Evolutionary conservation across 768 basidiomycete species (phyloP), one percentile per base, ranked within the genome.

Genomic region (Mycena capillaripes): DNA sequence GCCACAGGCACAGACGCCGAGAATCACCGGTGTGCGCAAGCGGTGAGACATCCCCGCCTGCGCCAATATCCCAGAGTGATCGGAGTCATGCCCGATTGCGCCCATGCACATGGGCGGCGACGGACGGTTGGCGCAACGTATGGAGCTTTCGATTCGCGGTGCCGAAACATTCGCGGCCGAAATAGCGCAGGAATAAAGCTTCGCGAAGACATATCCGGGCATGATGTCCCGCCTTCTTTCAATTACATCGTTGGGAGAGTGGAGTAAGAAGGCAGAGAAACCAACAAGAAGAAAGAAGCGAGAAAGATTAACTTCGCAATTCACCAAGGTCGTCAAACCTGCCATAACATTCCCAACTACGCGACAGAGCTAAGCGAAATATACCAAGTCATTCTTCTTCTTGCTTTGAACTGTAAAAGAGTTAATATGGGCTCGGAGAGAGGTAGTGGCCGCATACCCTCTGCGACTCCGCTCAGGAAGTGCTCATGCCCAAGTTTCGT

Each of bases 311-410:
- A 46, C 44, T 58, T 57, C 27, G 29, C 25, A 34, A 44, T 16
- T 21, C 36, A 36, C 53, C 52, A 32, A 65, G 36, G 42, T 64
- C 52, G 30, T 32, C n/a, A n/a, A 36, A n/a, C 30, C 36, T 30
- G 34, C 34, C 44, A 67, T 46, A 46, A 36, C 56, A 59, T 29
- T 40, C n/a, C 56, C 61, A 64, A 68, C 71, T 62, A 68, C 19
- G 36, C 42, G 61, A 72, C 53, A 72, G 73, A 67, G 69, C 85
- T 93, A 96, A 58, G 95, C 95, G 82, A 96, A 96, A 85, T 96
- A 96, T 90, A 95, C 92, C 79, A 98, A 91, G 79, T 95, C 93
- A 80, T 99, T 99, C 91, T 99, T 99, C 91, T 99, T 99, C 92
- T 98, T 97, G 84, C 95, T 96, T 89, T 99, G 97, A 67, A 99